Evolutionary conservation across 2,329 filamentous ascomycete species (phyloP).

Genomic region (Bisporella sp.): DNA sequence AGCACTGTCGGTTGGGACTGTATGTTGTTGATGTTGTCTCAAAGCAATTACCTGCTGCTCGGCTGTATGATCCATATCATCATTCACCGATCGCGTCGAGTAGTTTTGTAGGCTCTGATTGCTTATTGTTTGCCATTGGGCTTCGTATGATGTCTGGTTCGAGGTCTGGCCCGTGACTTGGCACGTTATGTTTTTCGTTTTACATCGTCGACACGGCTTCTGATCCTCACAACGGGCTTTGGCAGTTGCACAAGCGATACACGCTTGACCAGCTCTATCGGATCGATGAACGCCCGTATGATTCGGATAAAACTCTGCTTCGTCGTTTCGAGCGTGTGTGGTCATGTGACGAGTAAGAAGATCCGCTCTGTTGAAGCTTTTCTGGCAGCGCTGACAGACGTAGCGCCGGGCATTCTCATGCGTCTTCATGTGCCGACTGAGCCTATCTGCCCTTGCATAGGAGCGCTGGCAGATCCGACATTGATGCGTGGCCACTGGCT

Average conservation of each 20-base stretch:
- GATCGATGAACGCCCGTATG: background rate
- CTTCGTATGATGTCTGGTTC: too few relatives aligned
- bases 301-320: background rate
- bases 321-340: slow-evolving; percentile 8
- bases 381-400: slow-evolving; percentile 13
- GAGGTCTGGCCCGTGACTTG: background rate
- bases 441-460: slow-evolving; percentile 17
- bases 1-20: too few relatives aligned
- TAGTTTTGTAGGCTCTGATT: too few relatives aligned
- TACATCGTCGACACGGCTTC: slow-evolving; percentile 16
- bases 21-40: too few relatives aligned
- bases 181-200: slow-evolving; percentile 11
- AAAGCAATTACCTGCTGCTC: too few relatives aligned
- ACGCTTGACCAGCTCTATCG: slow-evolving; percentile 13
- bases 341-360: slow-evolving; percentile 12
- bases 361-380: slow-evolving; percentile 18
- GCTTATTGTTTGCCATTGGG: too few relatives aligned
- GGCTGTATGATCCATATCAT: too few relatives aligned
- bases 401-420: slow-evolving; percentile 18
- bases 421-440: slow-evolving; percentile 9
- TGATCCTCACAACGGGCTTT: slow-evolving; percentile 17
- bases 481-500: background rate
- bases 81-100: too few relatives aligned
- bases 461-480: slow-evolving; percentile 13
- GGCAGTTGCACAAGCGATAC: slow-evolving; percentile 11